phyloP scores from a whole-genome alignment of 1,284 basidiomycete genomes.

The Puccinia hordei region DNA sequence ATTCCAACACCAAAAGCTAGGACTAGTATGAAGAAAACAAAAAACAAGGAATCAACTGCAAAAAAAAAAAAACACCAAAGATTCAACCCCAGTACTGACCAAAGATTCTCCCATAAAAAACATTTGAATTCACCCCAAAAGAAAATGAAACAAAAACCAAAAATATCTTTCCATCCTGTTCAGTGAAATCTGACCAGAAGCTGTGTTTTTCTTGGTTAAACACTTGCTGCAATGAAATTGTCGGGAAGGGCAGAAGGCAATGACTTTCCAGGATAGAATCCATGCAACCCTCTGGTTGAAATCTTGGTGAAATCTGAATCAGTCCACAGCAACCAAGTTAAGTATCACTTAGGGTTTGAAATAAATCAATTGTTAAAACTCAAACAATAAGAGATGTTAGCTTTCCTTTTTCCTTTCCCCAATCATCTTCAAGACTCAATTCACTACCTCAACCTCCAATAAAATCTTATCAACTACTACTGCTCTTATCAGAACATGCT shows the following conservation, averaged over 20 bases:
- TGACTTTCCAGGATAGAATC: background rate
- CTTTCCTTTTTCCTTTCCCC: too few relatives aligned
- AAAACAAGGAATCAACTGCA: background rate
- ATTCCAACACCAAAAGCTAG: background rate
- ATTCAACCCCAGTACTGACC: background rate
- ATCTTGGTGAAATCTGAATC: too few relatives aligned
- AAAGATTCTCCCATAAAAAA: background rate
- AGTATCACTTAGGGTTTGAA: too few relatives aligned
- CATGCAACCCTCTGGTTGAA: background rate
- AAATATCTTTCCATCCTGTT: background rate
- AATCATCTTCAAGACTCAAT: too few relatives aligned
- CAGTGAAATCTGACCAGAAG: background rate
- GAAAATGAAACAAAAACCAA: background rate
- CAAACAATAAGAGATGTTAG: too few relatives aligned
- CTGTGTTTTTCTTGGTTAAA: conserved; percentile 3
- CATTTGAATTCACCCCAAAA: background rate
- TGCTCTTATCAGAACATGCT: too few relatives aligned
- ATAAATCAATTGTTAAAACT: too few relatives aligned
- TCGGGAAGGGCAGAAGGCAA: background rate
- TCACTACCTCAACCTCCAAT: too few relatives aligned
- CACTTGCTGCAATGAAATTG: background rate
- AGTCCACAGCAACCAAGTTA: too few relatives aligned
- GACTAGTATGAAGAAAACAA: background rate
- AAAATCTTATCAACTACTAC: too few relatives aligned
- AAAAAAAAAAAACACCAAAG: background rate